phyloP scores from a whole-genome alignment of 805 yeast species.

The Ogataea sp. region DNA sequence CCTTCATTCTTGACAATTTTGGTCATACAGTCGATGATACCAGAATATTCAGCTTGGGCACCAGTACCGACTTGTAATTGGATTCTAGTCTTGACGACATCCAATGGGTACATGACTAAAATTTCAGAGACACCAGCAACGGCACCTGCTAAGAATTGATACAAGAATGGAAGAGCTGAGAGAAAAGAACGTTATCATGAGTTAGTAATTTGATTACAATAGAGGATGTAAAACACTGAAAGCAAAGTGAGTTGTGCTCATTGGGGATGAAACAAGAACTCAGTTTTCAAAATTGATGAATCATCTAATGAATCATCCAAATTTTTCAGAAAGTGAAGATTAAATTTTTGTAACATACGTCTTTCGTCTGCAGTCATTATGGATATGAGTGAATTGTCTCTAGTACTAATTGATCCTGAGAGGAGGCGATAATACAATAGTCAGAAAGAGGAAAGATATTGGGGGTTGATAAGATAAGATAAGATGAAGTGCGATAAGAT shows the following conservation, averaged over 20 bases:
- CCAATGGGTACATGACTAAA: constrained; percentile 91
- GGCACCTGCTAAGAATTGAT: constrained; percentile 90
- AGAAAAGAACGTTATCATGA: constrained; percentile 5
- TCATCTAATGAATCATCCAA: no score
- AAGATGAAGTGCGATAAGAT: not conserved
- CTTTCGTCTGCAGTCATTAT: constrained; percentile 11
- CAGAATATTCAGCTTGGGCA: constrained; percentile 59
- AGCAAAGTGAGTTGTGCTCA: no score
- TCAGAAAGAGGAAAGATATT: no score
- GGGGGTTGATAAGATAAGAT: no score
- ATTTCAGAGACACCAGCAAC: constrained; percentile 97
- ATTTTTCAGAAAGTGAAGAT: no score
- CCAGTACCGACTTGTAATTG: constrained; percentile 65
- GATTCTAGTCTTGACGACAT: constrained; percentile 94
- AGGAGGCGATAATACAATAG: no score
- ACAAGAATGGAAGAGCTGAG: constrained; percentile 73
- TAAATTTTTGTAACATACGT: constrained; percentile 10
- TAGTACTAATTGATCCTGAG: no score
- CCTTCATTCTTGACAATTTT: constrained; percentile 89
- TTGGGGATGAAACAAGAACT: no score
- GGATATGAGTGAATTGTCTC: not conserved
- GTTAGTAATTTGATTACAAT: no score
- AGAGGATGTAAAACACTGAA: no score
- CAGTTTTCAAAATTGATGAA: no score
- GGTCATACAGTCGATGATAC: constrained; percentile 75